Evolutionary conservation across 2,329 filamentous ascomycete species (phyloP).

Genomic region (Ophiostoma pallidulum): DNA sequence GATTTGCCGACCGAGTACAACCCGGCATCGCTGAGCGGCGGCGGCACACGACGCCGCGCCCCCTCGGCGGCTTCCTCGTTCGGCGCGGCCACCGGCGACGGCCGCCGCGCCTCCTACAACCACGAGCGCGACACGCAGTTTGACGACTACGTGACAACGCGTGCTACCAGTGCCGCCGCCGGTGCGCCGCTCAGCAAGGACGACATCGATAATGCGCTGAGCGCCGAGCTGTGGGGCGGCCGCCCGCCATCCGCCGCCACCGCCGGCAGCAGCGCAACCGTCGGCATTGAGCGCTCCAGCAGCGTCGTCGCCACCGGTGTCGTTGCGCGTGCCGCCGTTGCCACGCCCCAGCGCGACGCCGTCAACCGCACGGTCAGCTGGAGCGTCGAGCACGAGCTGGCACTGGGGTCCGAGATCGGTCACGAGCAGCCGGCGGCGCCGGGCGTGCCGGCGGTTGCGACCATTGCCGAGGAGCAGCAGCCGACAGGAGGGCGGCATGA

Average conservation of each 20-base stretch:
- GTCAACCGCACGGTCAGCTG: slow-evolving; percentile 26
- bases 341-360: slow-evolving; percentile 13
- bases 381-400: slow-evolving; percentile 28
- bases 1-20: slow-evolving; percentile 14
- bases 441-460: not conserved
- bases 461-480: slow-evolving; percentile 23
- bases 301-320: slow-evolving; percentile 21
- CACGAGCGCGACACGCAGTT: slow-evolving; percentile 23
- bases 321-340: slow-evolving; percentile 7
- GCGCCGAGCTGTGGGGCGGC: slow-evolving; percentile 26
- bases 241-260: not conserved
- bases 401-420: slow-evolving; percentile 27
- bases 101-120: slow-evolving; percentile 18
- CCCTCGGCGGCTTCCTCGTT: slow-evolving; percentile 6
- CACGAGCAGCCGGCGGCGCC: not conserved
- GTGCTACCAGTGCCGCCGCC: slow-evolving; percentile 6
- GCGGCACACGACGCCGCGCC: slow-evolving; percentile 13
- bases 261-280: not conserved
- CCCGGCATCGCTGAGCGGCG: not conserved
- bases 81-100: not conserved
- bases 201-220: slow-evolving; percentile 25
- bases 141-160: slow-evolving; percentile 18
- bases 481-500: not conserved
- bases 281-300: slow-evolving; percentile 17
- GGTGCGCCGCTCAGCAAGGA: slow-evolving; percentile 18